These are phyloP conservation scores for Pleurozium schreberi DNA, from an alignment of 225 moss, liverwort and hornwort genomes.

Conservation along the genomic window DNA sequence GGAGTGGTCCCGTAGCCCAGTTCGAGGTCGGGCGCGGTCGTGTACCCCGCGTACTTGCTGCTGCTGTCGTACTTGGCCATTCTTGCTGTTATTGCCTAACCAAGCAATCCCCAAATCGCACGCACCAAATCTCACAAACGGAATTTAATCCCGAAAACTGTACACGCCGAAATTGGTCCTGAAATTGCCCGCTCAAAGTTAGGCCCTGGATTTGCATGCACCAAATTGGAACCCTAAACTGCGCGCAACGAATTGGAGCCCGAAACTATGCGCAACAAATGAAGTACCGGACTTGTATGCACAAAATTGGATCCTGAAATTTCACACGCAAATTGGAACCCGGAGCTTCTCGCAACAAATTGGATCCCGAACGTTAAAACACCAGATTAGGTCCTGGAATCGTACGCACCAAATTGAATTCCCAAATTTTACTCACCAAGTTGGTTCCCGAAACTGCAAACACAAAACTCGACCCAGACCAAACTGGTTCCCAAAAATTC, in stretches of 20 bases:
- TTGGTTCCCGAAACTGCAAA: background rate
- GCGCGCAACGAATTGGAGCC: background rate
- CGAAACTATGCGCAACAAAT: background rate
- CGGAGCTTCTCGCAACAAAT: background rate
- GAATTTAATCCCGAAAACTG: background rate
- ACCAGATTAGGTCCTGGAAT: background rate
- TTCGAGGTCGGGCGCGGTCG: constrained; percentile 48
- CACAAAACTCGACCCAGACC: background rate
- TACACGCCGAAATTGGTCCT: background rate
- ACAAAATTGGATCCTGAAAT: background rate
- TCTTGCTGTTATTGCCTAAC: background rate
- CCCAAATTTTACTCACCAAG: background rate
- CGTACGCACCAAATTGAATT: background rate
- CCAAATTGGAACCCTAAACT: background rate
- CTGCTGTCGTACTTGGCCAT: constrained; percentile 34
- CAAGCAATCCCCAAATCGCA: background rate
- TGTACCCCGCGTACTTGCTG: constrained; percentile 28
- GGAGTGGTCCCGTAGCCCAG: constrained; percentile 31
- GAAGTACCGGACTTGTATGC: background rate
- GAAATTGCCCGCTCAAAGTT: background rate
- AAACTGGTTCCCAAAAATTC: background rate
- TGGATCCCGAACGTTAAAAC: background rate
- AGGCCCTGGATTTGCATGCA: too few species aligned
- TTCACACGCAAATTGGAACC: background rate
- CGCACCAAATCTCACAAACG: background rate